phyloP scores from a whole-genome alignment of 116 monocot genomes.

The Papilionanthe hybrid region DNA sequence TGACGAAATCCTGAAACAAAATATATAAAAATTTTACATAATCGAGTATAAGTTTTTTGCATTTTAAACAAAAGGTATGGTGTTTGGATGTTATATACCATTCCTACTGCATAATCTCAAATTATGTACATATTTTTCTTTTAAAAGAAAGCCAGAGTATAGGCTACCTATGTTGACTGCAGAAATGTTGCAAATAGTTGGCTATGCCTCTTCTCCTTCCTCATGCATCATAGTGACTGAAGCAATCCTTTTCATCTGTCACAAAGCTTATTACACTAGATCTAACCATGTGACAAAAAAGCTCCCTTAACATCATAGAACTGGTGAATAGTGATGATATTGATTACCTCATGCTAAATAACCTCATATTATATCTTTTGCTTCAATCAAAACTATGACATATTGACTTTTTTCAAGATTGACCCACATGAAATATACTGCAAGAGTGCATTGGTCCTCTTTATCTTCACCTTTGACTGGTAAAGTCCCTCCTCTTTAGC shows the following conservation, averaged over 20 bases:
- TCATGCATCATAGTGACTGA: neutral
- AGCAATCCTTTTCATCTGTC: no score
- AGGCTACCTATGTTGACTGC: neutral
- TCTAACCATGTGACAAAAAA: neutral
- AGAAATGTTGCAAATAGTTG: neutral
- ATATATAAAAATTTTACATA: neutral
- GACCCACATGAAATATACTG: conserved; percentile 24
- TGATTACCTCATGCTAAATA: neutral
- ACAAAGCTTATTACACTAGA: no score
- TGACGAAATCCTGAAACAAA: neutral
- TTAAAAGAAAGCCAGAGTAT: neutral
- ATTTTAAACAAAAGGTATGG: neutral
- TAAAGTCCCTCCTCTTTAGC: conserved; percentile 13
- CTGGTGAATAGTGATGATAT: neutral
- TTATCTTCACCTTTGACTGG: conserved; percentile 8
- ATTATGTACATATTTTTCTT: neutral
- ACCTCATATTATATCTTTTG: neutral
- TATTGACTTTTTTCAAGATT: conserved; percentile 6
- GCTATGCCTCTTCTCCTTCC: neutral
- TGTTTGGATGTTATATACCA: neutral
- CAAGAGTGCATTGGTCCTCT: conserved; percentile 21
- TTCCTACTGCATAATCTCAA: neutral
- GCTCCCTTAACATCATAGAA: neutral
- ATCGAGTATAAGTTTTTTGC: neutral
- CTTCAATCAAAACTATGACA: neutral